phyloP scores from a whole-genome alignment of 257 asterid species.

The Solanum corneliomulleri region DNA sequence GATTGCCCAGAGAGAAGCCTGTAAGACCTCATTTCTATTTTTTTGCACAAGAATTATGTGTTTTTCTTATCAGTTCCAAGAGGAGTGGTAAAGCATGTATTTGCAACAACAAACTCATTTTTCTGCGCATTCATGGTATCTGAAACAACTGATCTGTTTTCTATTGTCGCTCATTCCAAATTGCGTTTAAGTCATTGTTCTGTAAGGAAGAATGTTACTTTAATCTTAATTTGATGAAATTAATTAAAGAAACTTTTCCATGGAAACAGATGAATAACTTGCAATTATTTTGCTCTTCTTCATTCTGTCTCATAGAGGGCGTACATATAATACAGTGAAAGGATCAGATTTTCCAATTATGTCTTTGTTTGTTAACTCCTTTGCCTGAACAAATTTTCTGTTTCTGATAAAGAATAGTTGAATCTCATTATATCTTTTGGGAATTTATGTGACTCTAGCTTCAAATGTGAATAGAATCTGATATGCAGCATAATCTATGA shows the following conservation, averaged over 20 bases:
- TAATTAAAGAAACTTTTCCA: not conserved
- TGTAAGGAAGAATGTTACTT: slow-evolving; percentile 1
- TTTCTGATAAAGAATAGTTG: not conserved
- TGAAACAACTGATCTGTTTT: not conserved
- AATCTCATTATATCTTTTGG: not conserved
- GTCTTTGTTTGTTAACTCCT: slow-evolving; percentile 70
- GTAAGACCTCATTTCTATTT: slow-evolving; percentile 18
- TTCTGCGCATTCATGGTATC: not conserved
- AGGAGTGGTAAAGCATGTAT: not conserved
- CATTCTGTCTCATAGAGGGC: slow-evolving; percentile 51
- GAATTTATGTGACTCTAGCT: not conserved
- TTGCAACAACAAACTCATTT: not conserved
- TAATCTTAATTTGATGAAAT: not conserved
- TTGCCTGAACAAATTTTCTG: slow-evolving; percentile 59
- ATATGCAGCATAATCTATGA: not conserved
- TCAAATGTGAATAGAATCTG: not conserved
- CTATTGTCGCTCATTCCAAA: slow-evolving; percentile 58
- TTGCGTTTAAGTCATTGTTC: slow-evolving; percentile 63
- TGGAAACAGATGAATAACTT: slow-evolving; percentile 3
- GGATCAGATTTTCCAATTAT: slow-evolving; percentile 91
- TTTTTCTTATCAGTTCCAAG: not conserved
- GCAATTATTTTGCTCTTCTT: slow-evolving; percentile 68
- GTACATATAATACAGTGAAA: slow-evolving; percentile 46
- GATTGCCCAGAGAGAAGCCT: slow-evolving; percentile 77
- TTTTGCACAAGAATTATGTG: not conserved